Percentiles rank a stretch among this genome's conserved stretches.
Conservation (phyloP, 2,329 filamentous ascomycete species). For the Aschersonia sp. region DNA sequence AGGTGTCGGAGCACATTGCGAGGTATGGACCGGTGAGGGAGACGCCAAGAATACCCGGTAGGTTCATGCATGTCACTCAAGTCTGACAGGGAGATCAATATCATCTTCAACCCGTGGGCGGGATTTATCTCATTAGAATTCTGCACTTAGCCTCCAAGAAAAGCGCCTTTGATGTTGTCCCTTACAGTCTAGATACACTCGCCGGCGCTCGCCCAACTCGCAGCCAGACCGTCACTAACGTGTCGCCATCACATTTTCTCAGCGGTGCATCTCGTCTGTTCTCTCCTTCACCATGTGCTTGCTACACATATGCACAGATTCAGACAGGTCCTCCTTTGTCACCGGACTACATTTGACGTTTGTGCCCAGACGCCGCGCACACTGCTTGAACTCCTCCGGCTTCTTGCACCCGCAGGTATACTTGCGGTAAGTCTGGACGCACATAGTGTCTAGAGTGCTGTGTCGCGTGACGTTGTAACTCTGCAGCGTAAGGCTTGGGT, state of each 20-base stretch:
- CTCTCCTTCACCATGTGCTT: slow-evolving; percentile 1
- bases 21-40: slow-evolving; percentile 1
- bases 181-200: too few relatives aligned
- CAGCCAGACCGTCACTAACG: background rate
- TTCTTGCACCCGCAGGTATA: slow-evolving; percentile 1
- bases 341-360: slow-evolving; percentile 1
- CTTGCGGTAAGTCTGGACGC: background rate
- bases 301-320: background rate
- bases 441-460: background rate
- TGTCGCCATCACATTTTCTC: background rate
- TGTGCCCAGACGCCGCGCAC: background rate
- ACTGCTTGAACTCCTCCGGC: slow-evolving; percentile 1
- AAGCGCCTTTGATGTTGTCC: too few relatives aligned
- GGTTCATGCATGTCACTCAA: slow-evolving; percentile 1
- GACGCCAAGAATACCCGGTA: slow-evolving; percentile 3
- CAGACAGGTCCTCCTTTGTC: background rate
- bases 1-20: background rate
- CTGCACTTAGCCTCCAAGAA: too few relatives aligned
- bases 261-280: background rate
- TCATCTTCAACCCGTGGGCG: too few relatives aligned
- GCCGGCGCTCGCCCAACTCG: background rate
- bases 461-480: too few relatives aligned
- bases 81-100: background rate
- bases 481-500: background rate
- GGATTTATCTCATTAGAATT: too few relatives aligned